These are phyloP conservation scores for Collybia sordida DNA, from an alignment of 768 basidiomycete genomes.

Conservation along the genomic window DNA sequence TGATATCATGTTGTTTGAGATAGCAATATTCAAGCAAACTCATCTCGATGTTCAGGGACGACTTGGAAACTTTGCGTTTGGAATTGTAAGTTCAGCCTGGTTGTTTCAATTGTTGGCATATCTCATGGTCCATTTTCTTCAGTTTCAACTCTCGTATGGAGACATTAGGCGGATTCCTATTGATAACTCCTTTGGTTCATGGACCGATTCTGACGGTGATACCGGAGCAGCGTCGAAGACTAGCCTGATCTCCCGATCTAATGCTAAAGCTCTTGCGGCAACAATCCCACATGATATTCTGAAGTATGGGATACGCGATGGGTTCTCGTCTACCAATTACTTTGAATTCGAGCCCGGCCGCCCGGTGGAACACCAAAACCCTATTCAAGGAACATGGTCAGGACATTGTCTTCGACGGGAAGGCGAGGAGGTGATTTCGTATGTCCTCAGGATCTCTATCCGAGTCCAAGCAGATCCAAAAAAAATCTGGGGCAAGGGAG, in stretches of 20 bases:
- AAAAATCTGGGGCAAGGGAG: conserved; percentile 30
- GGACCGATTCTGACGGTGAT: conserved; percentile 23
- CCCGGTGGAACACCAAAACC: conserved; percentile 11
- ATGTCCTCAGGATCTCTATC: conserved; percentile 27
- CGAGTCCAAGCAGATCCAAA: conserved; percentile 18
- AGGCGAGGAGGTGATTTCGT: conserved; percentile 20
- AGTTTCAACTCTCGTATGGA: conserved; percentile 34
- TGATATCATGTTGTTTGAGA: background rate
- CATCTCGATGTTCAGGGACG: conserved; percentile 30
- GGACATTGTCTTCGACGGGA: conserved; percentile 26
- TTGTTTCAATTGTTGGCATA: background rate
- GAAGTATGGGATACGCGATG: conserved; percentile 32
- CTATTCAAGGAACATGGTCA: conserved; percentile 33
- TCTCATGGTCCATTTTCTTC: background rate
- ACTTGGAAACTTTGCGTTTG: conserved; percentile 37
- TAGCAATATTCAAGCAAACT: conserved; percentile 36
- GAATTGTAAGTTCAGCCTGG: conserved; percentile 24
- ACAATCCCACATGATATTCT: conserved; percentile 22
- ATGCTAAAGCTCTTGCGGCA: conserved; percentile 13
- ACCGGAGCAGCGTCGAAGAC: conserved; percentile 3
- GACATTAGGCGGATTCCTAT: conserved; percentile 28
- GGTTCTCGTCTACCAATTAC: conserved; percentile 29
- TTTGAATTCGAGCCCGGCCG: conserved; percentile 27
- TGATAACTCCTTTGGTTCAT: conserved; percentile 28
- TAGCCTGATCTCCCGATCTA: conserved; percentile 12